These are phyloP conservation scores for Xylaria cubensis DNA, from an alignment of 495 filamentous ascomycete species.

Conservation along the genomic window DNA sequence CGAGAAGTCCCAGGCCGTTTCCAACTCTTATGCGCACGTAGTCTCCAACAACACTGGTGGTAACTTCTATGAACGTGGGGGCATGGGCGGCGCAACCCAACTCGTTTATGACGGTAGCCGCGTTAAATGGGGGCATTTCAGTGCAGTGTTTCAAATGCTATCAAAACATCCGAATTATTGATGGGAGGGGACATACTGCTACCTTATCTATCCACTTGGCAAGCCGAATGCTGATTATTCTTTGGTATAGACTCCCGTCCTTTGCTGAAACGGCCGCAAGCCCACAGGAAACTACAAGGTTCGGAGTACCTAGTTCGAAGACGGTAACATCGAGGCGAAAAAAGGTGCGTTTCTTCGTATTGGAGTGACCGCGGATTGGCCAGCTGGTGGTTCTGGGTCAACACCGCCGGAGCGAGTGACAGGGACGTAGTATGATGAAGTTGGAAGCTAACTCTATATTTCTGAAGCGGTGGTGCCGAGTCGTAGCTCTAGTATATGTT, in stretches of 20 bases:
- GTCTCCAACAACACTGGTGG: constrained; percentile 8
- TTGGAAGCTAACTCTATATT: constrained; percentile 17
- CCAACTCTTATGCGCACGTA: constrained; percentile 16
- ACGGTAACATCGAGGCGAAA: constrained; percentile 23
- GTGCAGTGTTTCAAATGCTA: constrained; percentile 19
- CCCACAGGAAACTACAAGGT: constrained; percentile 15
- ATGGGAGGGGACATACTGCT: constrained; percentile 27
- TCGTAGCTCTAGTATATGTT: not conserved
- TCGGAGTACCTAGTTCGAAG: constrained; percentile 15
- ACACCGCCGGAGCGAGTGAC: not conserved
- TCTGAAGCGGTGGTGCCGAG: not conserved
- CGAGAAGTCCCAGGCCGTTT: constrained; percentile 24
- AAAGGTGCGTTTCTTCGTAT: constrained; percentile 18
- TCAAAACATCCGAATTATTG: constrained; percentile 6
- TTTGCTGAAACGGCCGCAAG: constrained; percentile 10
- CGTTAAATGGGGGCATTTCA: constrained; percentile 1
- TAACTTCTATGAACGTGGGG: constrained; percentile 13
- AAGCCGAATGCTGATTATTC: constrained; percentile 4
- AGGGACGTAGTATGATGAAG: constrained; percentile 9
- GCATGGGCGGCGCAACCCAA: constrained; percentile 25
- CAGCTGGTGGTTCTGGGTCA: constrained; percentile 9
- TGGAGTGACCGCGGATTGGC: constrained; percentile 15
- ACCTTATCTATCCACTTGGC: constrained; percentile 25
- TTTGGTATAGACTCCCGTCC: not conserved
- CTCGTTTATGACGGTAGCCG: constrained; percentile 15